These are phyloP conservation scores for Phialophora macrospora DNA, from an alignment of 2,329 filamentous ascomycete genomes.

Conservation along the genomic window DNA sequence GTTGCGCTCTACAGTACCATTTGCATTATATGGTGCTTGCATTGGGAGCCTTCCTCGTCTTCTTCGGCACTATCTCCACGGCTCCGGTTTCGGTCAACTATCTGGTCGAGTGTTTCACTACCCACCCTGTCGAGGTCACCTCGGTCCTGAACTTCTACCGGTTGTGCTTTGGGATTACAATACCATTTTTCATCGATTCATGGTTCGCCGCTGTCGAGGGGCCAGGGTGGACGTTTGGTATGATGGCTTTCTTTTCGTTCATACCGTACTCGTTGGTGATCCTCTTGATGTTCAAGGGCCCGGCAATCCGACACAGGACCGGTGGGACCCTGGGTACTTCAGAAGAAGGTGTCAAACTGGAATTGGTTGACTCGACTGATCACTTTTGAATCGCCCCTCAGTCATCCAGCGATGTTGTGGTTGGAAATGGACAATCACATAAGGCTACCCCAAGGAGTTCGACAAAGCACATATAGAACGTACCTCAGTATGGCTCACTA, in stretches of 20 bases:
- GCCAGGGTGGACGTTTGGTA: conserved; percentile 50
- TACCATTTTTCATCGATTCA: conserved; percentile 49
- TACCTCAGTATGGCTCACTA: too few relatives aligned
- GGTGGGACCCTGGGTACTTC: background rate
- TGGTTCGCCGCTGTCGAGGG: conserved; percentile 46
- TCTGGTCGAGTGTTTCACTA: conserved; percentile 44
- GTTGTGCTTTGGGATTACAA: conserved; percentile 47
- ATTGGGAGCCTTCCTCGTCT: conserved; percentile 49
- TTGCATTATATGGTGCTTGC: conserved; percentile 50
- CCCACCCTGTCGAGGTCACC: conserved; percentile 47
- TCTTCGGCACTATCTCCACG: conserved; percentile 44
- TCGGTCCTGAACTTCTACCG: conserved; percentile 45
- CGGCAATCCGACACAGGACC: background rate
- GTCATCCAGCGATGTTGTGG: too few relatives aligned
- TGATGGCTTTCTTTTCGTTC: conserved; percentile 44
- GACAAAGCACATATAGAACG: too few relatives aligned
- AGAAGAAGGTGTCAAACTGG: too few relatives aligned
- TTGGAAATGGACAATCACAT: too few relatives aligned
- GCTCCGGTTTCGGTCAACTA: conserved; percentile 46
- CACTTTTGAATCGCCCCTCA: too few relatives aligned
- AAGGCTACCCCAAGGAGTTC: too few relatives aligned
- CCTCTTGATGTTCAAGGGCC: conserved; percentile 12
- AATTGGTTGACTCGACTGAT: too few relatives aligned
- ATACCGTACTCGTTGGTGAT: conserved; percentile 2
- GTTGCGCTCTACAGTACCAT: conserved; percentile 49